Conservation (phyloP, 2,329 filamentous ascomycete species). For the Neofusicoccum ribis region DNA sequence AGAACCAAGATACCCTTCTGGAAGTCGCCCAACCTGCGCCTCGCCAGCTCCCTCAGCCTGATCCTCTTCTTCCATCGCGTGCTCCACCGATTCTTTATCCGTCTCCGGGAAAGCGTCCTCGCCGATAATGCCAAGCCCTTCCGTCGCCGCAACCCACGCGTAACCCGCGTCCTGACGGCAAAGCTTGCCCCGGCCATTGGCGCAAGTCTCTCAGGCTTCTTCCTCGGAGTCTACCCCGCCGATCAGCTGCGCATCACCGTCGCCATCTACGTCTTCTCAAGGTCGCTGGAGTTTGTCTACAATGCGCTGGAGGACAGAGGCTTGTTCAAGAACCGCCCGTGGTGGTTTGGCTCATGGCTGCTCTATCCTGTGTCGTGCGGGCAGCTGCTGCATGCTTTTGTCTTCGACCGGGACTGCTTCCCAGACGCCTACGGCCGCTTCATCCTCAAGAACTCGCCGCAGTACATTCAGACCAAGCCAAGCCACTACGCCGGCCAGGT, state of each 20-base stretch:
- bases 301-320: slow-evolving; percentile 75
- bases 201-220: slow-evolving; percentile 81
- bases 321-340: slow-evolving; percentile 67
- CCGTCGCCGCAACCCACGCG: slow-evolving; percentile 75
- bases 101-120: slow-evolving; percentile 75
- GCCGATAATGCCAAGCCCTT: slow-evolving; percentile 80
- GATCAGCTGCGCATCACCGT: slow-evolving; percentile 74
- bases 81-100: slow-evolving; percentile 84
- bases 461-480: slow-evolving; percentile 76
- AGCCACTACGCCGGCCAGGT: slow-evolving; percentile 64
- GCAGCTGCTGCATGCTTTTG: slow-evolving; percentile 52
- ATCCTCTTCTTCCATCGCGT: slow-evolving; percentile 87
- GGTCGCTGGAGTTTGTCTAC: slow-evolving; percentile 82
- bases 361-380: slow-evolving; percentile 52
- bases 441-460: slow-evolving; percentile 68
- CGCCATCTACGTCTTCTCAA: slow-evolving; percentile 77
- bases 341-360: slow-evolving; percentile 58
- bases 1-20: slow-evolving; percentile 40
- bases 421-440: slow-evolving; percentile 62
- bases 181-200: slow-evolving; percentile 85
- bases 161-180: slow-evolving; percentile 75
- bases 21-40: slow-evolving; percentile 67
- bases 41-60: slow-evolving; percentile 79
- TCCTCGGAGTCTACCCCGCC: slow-evolving; percentile 73
- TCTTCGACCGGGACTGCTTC: slow-evolving; percentile 55